These are phyloP conservation scores for Aspergillus spinulosporus DNA, from an alignment of 2,329 filamentous ascomycete species.

Conservation along the genomic window DNA sequence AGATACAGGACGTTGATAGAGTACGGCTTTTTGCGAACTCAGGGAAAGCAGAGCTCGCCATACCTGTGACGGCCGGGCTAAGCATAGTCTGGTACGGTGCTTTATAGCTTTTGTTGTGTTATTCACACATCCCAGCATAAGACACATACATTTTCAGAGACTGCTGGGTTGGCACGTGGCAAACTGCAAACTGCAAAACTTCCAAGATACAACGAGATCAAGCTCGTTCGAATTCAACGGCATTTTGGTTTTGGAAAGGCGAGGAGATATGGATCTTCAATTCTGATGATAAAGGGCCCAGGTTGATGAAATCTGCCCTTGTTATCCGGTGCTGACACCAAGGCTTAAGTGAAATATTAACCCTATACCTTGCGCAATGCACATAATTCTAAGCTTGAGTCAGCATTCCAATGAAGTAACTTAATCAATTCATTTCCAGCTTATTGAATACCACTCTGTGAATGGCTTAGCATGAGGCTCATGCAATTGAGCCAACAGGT, in stretches of 20 bases:
- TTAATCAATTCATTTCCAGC: no score
- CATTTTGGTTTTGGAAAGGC: neutral
- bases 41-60: conserved; percentile 25
- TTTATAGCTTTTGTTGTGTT: neutral
- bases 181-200: neutral
- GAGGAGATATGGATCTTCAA: neutral
- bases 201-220: neutral
- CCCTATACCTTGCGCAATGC: no score
- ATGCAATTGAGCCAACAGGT: no score
- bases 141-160: conserved; percentile 13
- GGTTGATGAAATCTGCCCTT: no score
- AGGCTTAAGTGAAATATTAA: no score
- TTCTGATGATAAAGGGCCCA: neutral
- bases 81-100: neutral
- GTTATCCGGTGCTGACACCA: no score
- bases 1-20: conserved; percentile 22
- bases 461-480: no score
- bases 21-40: conserved; percentile 17
- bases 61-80: neutral
- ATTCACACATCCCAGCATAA: conserved; percentile 2
- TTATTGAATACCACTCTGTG: no score
- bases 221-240: neutral
- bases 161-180: neutral
- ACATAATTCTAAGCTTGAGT: no score
- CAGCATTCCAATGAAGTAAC: no score